Percentiles rank a stretch among this genome's conserved stretches.
Conservation (phyloP, 352 stramenopile species). For the Globisporangium barbulae region DNA sequence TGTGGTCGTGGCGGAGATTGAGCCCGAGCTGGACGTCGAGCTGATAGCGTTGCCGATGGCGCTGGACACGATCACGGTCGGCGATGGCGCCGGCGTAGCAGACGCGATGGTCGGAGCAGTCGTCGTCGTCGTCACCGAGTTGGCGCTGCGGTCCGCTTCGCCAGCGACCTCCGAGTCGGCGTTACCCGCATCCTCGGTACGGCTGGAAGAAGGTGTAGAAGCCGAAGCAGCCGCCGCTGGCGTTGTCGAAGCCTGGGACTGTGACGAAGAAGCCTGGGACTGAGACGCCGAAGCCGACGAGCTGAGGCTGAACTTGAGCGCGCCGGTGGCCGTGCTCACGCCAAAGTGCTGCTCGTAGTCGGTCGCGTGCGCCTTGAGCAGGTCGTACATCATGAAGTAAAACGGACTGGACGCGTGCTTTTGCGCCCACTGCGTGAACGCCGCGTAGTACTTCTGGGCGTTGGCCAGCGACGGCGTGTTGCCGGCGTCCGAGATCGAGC, state of each 20-base stretch:
- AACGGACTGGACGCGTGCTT: conserved; percentile 5
- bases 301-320: conserved; percentile 10
- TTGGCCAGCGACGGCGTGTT: conserved; percentile 17
- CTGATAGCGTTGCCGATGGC: background rate
- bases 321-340: conserved; percentile 1
- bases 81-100: background rate
- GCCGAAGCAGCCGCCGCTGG: background rate
- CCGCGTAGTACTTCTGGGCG: conserved; percentile 6
- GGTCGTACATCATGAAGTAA: conserved; percentile 21
- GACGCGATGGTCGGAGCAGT: too few species aligned
- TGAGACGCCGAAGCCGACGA: background rate
- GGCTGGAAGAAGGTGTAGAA: background rate
- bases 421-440: conserved; percentile 3
- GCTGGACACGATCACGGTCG: conserved; percentile 3
- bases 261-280: background rate
- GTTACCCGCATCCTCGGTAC: background rate
- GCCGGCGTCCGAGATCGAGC: conserved; percentile 10
- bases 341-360: conserved; percentile 19
- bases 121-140: background rate
- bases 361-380: conserved; percentile 5
- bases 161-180: conserved; percentile 3
- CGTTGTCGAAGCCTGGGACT: background rate
- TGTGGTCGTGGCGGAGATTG: background rate
- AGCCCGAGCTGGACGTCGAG: background rate
- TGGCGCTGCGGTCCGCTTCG: conserved; percentile 4